Evolutionary conservation across 371 early-diverging fungal species (phyloP).

Genomic region (Mortierella sp.): DNA sequence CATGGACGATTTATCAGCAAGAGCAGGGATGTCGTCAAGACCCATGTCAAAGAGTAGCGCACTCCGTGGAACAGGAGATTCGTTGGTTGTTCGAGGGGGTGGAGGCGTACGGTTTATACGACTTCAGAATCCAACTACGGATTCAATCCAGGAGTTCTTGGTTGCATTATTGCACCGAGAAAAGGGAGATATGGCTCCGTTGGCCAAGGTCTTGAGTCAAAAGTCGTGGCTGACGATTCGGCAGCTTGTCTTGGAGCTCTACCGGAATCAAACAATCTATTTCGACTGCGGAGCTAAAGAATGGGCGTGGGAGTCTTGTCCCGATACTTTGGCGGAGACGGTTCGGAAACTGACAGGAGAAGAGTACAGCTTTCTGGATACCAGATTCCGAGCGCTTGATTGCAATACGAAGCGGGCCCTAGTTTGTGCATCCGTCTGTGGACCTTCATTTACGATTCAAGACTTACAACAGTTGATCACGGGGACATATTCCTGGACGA

Average conservation of each 20-base stretch:
- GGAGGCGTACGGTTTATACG: conserved; percentile 42
- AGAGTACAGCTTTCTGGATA: conserved; percentile 34
- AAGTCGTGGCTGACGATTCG: conserved; percentile 51
- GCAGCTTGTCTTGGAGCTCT: conserved; percentile 45
- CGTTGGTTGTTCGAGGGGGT: conserved; percentile 44
- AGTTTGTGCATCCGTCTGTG: conserved; percentile 51
- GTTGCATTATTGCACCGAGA: conserved; percentile 22
- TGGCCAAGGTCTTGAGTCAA: conserved; percentile 39
- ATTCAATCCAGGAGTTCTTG: conserved; percentile 38
- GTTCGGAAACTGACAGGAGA: conserved; percentile 49
- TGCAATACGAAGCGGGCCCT: conserved; percentile 41
- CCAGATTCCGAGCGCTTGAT: conserved; percentile 33
- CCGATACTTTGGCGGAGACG: conserved; percentile 25
- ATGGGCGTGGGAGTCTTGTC: conserved; percentile 46
- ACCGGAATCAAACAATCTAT: conserved; percentile 32
- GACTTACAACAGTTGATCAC: conserved; percentile 37
- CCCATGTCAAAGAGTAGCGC: conserved; percentile 15
- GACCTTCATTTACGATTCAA: conserved; percentile 30
- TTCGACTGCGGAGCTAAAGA: conserved; percentile 24
- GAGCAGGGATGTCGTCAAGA: conserved; percentile 1
- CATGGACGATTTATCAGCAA: conserved; percentile 10
- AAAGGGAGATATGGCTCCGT: conserved; percentile 14
- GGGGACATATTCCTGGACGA: conserved; percentile 20
- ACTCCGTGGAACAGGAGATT: conserved; percentile 19
- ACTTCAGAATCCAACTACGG: conserved; percentile 26